These are phyloP conservation scores for Halophytophthora polymorphica DNA, from an alignment of 352 stramenopile species.

Conservation along the genomic window DNA sequence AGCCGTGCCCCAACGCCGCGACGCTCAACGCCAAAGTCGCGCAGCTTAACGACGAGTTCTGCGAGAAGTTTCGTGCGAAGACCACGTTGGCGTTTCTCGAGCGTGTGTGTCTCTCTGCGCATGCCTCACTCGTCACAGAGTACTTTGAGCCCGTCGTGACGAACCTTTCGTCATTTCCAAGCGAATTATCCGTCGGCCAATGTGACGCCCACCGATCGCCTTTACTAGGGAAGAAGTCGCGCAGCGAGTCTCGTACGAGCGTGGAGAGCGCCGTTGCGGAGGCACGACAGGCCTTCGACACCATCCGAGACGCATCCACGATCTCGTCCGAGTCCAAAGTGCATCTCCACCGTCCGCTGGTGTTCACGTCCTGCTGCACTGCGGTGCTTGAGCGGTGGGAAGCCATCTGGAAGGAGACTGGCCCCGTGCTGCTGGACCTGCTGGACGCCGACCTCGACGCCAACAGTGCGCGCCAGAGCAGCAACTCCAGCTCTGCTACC, in stretches of 20 bases:
- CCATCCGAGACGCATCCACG: constrained; percentile 62
- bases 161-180: constrained; percentile 36
- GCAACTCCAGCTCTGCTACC: neutral
- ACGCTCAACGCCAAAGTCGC: constrained; percentile 66
- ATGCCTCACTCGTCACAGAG: constrained; percentile 43
- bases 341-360: constrained; percentile 38
- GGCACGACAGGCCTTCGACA: constrained; percentile 46
- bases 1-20: constrained; percentile 61
- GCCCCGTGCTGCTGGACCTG: constrained; percentile 45
- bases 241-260: constrained; percentile 28
- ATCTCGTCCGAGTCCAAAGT: constrained; percentile 73
- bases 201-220: neutral
- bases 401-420: constrained; percentile 49
- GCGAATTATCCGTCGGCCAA: constrained; percentile 14
- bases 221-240: neutral
- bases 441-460: constrained; percentile 16
- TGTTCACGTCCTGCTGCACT: constrained; percentile 42
- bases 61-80: constrained; percentile 54
- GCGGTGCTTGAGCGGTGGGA: constrained; percentile 54
- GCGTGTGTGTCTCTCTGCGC: constrained; percentile 31
- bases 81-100: constrained; percentile 58
- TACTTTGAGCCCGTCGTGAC: constrained; percentile 61
- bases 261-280: constrained; percentile 43
- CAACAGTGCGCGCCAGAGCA: neutral
- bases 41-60: constrained; percentile 62